These are phyloP conservation scores for Vigna radiata DNA, from an alignment of 306 rosid genomes.

Conservation along the genomic window DNA sequence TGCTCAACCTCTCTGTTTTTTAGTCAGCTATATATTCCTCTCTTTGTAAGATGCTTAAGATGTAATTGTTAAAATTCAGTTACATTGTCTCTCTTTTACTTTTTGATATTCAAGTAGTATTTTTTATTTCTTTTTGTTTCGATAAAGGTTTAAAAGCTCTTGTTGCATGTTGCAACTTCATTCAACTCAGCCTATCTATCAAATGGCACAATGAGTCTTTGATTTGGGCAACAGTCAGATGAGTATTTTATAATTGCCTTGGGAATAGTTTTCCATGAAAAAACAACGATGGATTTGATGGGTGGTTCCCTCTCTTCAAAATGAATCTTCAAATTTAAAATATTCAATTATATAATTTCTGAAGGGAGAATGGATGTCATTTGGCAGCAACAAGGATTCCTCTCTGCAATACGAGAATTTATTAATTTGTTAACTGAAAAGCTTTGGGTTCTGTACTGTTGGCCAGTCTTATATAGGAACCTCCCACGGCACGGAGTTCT, in stretches of 20 bases:
- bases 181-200: background rate
- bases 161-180: conserved; percentile 2
- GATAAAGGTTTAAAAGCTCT: background rate
- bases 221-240: background rate
- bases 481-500: no score
- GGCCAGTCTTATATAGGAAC: no score
- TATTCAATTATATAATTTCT: conserved; percentile 15
- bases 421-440: no score
- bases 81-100: no score
- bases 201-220: conserved; percentile 3
- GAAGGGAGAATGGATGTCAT: background rate
- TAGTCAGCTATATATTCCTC: no score
- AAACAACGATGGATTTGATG: conserved; percentile 3
- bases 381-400: no score
- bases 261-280: background rate
- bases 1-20: no score
- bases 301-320: background rate
- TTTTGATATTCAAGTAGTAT: no score
- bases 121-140: background rate
- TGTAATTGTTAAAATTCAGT: no score
- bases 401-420: no score
- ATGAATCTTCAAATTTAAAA: background rate
- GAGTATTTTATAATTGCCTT: background rate
- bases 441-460: no score
- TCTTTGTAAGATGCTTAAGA: no score